Evolutionary conservation across 2,329 filamentous ascomycete species (phyloP).

Genomic region (Clarireedia homoeocarpa): DNA sequence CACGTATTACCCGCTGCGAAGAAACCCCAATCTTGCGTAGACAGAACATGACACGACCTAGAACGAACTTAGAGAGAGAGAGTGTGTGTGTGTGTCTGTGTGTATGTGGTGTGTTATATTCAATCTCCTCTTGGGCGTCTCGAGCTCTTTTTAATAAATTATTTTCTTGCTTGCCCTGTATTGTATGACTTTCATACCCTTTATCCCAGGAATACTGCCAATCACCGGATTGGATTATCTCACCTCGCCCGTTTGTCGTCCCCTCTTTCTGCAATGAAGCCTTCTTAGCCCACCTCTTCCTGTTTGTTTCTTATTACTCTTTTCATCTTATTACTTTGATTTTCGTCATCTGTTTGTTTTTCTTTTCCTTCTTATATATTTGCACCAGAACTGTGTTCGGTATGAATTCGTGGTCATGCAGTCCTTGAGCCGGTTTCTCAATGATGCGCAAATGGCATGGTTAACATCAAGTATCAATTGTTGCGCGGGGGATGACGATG

Average conservation of each 20-base stretch:
- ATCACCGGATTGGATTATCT: constrained; percentile 2
- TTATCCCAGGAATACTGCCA: constrained; percentile 2
- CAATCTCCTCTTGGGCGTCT: constrained; percentile 1
- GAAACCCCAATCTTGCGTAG: background rate
- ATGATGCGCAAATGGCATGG: constrained; percentile 27
- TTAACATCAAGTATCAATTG: constrained; percentile 24
- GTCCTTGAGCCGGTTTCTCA: constrained; percentile 27
- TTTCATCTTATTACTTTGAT: background rate
- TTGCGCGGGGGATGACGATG: constrained; percentile 19
- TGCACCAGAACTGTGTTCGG: constrained; percentile 13
- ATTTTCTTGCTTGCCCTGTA: too few species aligned
- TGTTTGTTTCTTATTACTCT: background rate
- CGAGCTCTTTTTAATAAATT: background rate
- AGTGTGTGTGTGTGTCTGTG: background rate
- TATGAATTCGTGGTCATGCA: constrained; percentile 27
- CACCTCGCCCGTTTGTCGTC: background rate
- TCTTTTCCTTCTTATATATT: background rate
- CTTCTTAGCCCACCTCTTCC: background rate
- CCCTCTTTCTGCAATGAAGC: background rate
- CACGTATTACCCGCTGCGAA: constrained; percentile 8
- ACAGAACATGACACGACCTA: background rate
- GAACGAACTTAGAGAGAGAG: too few species aligned
- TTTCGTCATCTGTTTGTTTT: background rate
- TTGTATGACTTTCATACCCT: background rate
- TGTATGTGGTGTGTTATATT: background rate